Base-by-base conservation (phyloP, 2,329 filamentous ascomycete genomes). In the Ophiostoma pallidulum region DNA sequence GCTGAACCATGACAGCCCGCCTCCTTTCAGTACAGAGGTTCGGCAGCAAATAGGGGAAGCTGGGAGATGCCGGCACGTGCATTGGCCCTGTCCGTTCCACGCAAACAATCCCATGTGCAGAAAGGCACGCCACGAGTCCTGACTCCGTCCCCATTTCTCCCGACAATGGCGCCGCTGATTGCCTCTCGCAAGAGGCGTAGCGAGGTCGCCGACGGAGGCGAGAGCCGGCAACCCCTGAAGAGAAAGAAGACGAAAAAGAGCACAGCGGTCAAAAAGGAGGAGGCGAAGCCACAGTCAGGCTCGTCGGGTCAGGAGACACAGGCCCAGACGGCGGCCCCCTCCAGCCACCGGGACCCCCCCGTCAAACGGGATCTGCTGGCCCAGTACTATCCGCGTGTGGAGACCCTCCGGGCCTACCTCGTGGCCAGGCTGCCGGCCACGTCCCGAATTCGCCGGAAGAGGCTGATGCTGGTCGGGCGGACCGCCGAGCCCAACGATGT, bases 361-460 rank as follows among this genome's bases (percentile, higher is more conserved):
- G 46, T 66, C 57, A 56, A 61, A 37, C 81, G 87, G 59, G 77
- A 78, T 46, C 73, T 92, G 29, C 70, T 94, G 48, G 72, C 71
- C 39, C 74, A 75, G 52, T 85, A 82, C 65, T 94, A 89, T 64
- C 65, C 73, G 8, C 65, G 72, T 40, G 74, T 89, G 12, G 63
- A 78, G 47, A 80, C 80, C 0, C 68, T 95, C 49, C 80, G 87
- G 57, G 72, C 83, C 49, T 86, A 87, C 66, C 67, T 90, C 33
- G 67, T 90, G 41, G 68, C 69, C 18, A 76, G 71, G 51, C 73
- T 94, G 10, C 83, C 86, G 0, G 55, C 63, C n/a, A 72, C 77
- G 10, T 91, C 86, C 5, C 84, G 73, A 47, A 61, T 80, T 46
- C 68, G 79, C 39, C 68, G 75, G 26, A 77, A 70, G 58, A 82